A percentile compares a stretch with the other conserved stretches of the same genome.
Evolutionary conservation across 345 rosid species (phyloP).

Genomic region (Rhizophora mangle): DNA sequence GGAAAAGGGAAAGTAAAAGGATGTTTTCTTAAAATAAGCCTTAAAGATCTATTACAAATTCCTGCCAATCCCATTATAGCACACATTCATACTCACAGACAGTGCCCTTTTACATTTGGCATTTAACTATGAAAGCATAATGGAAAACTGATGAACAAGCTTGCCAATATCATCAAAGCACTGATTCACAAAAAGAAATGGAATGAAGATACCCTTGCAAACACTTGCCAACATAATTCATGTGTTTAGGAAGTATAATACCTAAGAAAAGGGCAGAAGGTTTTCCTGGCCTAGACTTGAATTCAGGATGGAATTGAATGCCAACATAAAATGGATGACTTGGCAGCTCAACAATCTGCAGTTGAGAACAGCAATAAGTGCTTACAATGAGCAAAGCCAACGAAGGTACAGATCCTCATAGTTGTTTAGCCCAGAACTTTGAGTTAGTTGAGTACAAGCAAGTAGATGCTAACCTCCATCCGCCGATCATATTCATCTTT

Average conservation of each 20-base stretch:
- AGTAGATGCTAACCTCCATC: conserved; percentile 58
- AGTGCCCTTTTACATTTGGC: conserved; percentile 4
- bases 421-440: conserved; percentile 2
- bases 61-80: too few relatives aligned
- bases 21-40: not conserved
- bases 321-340: conserved; percentile 62
- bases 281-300: conserved; percentile 89
- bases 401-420: not conserved
- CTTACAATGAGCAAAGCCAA: not conserved
- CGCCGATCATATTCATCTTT: conserved; percentile 85
- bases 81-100: not conserved
- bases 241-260: conserved; percentile 17
- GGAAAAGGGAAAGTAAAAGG: not conserved
- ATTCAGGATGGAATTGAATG: conserved; percentile 97
- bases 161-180: not conserved
- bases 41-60: too few relatives aligned
- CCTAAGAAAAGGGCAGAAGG: conserved; percentile 91
- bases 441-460: not conserved
- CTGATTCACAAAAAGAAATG: not conserved
- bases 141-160: not conserved
- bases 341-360: conserved; percentile 59
- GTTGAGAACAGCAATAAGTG: not conserved
- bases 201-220: not conserved
- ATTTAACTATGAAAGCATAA: not conserved
- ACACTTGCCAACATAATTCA: not conserved